phyloP scores from a whole-genome alignment of 1,139 yeast genomes.

The Candida labiduridarum region DNA sequence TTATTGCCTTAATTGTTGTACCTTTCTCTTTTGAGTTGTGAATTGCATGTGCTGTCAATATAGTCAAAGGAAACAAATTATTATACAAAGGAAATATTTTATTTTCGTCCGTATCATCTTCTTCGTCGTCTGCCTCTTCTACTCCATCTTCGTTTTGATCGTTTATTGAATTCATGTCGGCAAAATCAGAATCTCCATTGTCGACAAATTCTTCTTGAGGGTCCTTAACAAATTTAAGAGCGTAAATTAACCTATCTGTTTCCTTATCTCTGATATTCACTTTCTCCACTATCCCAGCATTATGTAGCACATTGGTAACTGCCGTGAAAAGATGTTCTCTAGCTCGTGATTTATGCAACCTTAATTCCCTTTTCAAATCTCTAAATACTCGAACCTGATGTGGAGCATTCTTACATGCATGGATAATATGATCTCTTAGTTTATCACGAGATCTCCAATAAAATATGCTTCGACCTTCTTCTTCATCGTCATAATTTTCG shows the following conservation, averaged over 20 bases:
- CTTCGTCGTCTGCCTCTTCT: slow-evolving; percentile 15
- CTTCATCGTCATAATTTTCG: slow-evolving; percentile 16
- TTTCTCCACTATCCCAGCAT: slow-evolving; percentile 56
- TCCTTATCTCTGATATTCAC: slow-evolving; percentile 34
- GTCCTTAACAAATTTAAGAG: slow-evolving; percentile 63
- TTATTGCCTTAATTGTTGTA: slow-evolving; percentile 57
- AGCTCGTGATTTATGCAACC: slow-evolving; percentile 48
- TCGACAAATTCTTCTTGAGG: slow-evolving; percentile 21
- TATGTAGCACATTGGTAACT: slow-evolving; percentile 52
- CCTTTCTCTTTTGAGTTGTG: slow-evolving; percentile 47
- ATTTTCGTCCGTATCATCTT: slow-evolving; percentile 16
- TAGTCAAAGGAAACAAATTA: slow-evolving; percentile 60
- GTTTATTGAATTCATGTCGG: slow-evolving; percentile 19
- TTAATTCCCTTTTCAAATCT: slow-evolving; percentile 67
- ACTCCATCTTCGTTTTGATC: slow-evolving; percentile 19
- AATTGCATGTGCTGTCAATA: slow-evolving; percentile 59
- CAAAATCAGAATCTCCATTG: slow-evolving; percentile 22
- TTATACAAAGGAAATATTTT: slow-evolving; percentile 34
- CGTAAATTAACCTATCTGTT: slow-evolving; percentile 43
- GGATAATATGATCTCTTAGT: slow-evolving; percentile 45
- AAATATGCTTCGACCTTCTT: slow-evolving; percentile 35
- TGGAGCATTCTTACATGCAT: slow-evolving; percentile 63
- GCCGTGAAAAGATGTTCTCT: slow-evolving; percentile 54
- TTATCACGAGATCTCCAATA: slow-evolving; percentile 34
- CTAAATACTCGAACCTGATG: slow-evolving; percentile 65